These are phyloP conservation scores for Alternaria sp. DNA, from an alignment of 2,329 filamentous ascomycete genomes.

Conservation along the genomic window DNA sequence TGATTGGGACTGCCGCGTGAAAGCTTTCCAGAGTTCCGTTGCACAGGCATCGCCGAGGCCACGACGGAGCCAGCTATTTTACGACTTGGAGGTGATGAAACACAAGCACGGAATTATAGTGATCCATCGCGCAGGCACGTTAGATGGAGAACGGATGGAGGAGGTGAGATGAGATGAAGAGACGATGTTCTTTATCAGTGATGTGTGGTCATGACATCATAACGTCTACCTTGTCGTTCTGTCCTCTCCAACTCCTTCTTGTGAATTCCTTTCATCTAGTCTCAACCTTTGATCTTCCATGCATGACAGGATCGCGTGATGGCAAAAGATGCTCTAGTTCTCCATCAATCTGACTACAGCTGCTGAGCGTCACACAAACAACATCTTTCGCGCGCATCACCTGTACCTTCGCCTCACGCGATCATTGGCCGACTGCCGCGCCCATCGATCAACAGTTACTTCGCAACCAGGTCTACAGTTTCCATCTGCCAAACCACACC, in stretches of 20 bases:
- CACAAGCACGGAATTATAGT: rapidly evolving
- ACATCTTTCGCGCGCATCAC: neutral
- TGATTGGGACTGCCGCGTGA: neutral
- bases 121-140: rapidly evolving
- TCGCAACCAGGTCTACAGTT: conserved; percentile 16
- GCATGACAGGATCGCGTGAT: too few relatives aligned
- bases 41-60: neutral
- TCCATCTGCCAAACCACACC: conserved; percentile 43
- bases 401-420: neutral
- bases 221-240: too few relatives aligned
- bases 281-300: too few relatives aligned
- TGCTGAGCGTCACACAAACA: neutral
- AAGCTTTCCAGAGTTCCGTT: neutral
- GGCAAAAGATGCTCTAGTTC: neutral
- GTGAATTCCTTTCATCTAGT: too few relatives aligned
- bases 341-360: neutral
- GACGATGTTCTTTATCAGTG: neutral
- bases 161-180: neutral
- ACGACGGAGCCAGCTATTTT: neutral
- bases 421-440: neutral
- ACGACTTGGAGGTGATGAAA: neutral
- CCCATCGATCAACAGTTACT: neutral
- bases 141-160: rapidly evolving
- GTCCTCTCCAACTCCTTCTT: neutral
- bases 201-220: neutral